Evolutionary conservation across 2,329 filamentous ascomycete genomes (phyloP).

Genomic region (Iodosphaeria phyllophila): DNA sequence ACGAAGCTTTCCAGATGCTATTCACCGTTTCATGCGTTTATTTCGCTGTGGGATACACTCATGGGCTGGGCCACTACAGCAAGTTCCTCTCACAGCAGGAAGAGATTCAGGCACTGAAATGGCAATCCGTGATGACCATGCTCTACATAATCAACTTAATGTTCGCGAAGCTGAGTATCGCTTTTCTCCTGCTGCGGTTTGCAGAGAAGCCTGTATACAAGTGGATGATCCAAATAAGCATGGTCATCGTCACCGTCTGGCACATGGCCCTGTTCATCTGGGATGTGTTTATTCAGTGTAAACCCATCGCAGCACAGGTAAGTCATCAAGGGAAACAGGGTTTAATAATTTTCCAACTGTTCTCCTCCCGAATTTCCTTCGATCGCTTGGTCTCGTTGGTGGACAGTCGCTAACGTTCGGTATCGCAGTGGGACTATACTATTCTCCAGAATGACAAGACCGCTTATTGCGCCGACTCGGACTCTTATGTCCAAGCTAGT

Average conservation of each 20-base stretch:
- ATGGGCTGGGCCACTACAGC: conserved; percentile 29
- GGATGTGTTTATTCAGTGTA: conserved; percentile 27
- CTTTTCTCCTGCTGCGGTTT: conserved; percentile 29
- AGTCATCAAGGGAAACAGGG: neutral
- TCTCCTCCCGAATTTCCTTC: neutral
- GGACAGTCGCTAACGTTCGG: too few relatives aligned
- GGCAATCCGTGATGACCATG: conserved; percentile 30
- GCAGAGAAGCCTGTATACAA: conserved; percentile 26
- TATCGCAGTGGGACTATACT: conserved; percentile 33
- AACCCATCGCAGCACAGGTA: conserved; percentile 17
- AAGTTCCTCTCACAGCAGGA: conserved; percentile 18
- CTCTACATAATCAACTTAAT: conserved; percentile 34
- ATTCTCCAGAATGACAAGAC: conserved; percentile 15
- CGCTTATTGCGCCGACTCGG: conserved; percentile 22
- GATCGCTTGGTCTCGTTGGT: conserved; percentile 5
- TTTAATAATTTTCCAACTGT: too few relatives aligned
- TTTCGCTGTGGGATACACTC: conserved; percentile 21
- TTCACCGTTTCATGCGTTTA: conserved; percentile 29
- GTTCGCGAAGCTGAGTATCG: conserved; percentile 37
- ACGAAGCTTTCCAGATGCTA: conserved; percentile 14
- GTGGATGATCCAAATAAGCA: conserved; percentile 25
- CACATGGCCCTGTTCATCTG: conserved; percentile 29
- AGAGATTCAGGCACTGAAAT: conserved; percentile 29
- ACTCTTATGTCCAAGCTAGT: conserved; percentile 26
- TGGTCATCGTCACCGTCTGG: conserved; percentile 26